phyloP scores from a whole-genome alignment of 2,329 filamentous ascomycete genomes.

The Cylindrodendrum hubeiense region DNA sequence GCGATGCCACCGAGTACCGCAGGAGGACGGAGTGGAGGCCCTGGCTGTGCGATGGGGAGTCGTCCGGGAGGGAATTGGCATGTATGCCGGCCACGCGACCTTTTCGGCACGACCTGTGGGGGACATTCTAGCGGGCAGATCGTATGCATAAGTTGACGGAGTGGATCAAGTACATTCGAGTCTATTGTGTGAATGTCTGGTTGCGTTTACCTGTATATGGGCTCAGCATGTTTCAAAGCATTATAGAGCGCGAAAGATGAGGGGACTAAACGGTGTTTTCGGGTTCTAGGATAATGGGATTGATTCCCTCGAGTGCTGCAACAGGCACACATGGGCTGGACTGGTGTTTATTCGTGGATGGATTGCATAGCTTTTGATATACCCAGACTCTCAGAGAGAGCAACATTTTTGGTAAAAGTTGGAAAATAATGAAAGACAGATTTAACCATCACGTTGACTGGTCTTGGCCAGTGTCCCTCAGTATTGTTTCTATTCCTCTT shows the following conservation, averaged over 20 bases:
- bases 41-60: constrained; percentile 60
- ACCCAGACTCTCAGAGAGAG: constrained; percentile 25
- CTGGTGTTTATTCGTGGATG: constrained; percentile 9
- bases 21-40: constrained; percentile 51
- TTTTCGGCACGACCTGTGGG: constrained; percentile 54
- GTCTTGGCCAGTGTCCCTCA: not conserved
- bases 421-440: constrained; percentile 2
- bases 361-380: constrained; percentile 20
- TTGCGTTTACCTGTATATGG: not conserved
- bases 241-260: not conserved
- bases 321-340: constrained; percentile 1
- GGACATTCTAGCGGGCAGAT: constrained; percentile 42
- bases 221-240: not conserved
- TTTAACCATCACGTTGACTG: not conserved
- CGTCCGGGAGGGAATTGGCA: constrained; percentile 53
- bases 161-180: not conserved
- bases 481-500: not conserved
- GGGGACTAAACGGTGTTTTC: constrained; percentile 19
- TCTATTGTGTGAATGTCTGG: not conserved
- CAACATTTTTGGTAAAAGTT: constrained; percentile 12
- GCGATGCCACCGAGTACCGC: constrained; percentile 56
- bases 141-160: constrained; percentile 36
- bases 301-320: constrained; percentile 3
- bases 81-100: constrained; percentile 57
- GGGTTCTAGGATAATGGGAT: constrained; percentile 3